A percentile compares a stretch with the other conserved stretches of the same genome.
Conservation (phyloP, 2,329 filamentous ascomycete species). For the Pseudonectria buxi region DNA sequence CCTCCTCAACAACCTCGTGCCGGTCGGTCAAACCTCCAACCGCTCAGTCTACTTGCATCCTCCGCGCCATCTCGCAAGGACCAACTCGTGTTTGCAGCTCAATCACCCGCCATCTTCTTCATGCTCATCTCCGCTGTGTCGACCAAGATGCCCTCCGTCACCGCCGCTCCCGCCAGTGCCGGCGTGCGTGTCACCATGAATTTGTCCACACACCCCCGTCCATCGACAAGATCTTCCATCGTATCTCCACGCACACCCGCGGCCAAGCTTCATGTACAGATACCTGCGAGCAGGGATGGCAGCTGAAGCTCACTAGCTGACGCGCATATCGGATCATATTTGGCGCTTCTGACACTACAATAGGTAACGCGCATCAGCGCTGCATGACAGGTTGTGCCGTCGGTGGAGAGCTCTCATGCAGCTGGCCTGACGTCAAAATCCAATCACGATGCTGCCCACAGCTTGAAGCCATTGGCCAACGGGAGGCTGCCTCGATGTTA, state of each 20-base stretch:
- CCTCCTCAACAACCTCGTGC: too few species aligned
- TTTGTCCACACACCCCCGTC: neutral
- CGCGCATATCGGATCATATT: slow-evolving; percentile 26
- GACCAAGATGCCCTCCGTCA: too few species aligned
- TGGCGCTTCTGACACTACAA: slow-evolving; percentile 24
- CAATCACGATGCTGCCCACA: slow-evolving; percentile 21
- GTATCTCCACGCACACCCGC: slow-evolving; percentile 13
- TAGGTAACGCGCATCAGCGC: slow-evolving; percentile 23
- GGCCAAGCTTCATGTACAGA: slow-evolving; percentile 14
- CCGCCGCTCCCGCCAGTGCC: too few species aligned
- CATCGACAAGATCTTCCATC: slow-evolving; percentile 20
- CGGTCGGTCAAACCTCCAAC: too few species aligned
- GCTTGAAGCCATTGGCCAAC: slow-evolving; percentile 18
- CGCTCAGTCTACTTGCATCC: too few species aligned
- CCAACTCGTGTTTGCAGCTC: too few species aligned
- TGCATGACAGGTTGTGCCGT: slow-evolving; percentile 15
- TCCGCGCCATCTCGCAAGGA: too few species aligned
- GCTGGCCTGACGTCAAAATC: slow-evolving; percentile 7
- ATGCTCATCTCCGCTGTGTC: too few species aligned
- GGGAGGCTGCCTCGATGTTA: slow-evolving; percentile 9
- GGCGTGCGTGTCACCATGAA: too few species aligned
- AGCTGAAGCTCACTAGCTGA: slow-evolving; percentile 24
- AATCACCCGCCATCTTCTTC: too few species aligned
- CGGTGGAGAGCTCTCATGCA: slow-evolving; percentile 3
- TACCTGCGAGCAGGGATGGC: slow-evolving; percentile 19